Evolutionary conservation across 768 basidiomycete genomes (phyloP).

Genomic region (Xerocomellus dryophilus): DNA sequence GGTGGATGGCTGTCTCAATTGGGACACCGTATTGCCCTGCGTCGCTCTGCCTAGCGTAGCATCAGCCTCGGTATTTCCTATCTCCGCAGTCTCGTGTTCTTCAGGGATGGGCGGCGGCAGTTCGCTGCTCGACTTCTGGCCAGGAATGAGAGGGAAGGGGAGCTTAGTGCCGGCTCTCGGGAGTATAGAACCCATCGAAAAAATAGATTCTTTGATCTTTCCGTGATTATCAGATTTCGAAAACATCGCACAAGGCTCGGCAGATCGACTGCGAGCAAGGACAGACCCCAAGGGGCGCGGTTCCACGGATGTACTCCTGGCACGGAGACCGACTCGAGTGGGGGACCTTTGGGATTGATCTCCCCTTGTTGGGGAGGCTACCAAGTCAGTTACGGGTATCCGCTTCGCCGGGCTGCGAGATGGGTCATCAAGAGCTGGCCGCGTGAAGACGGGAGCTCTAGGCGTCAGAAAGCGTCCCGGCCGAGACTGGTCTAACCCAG

Average conservation of each 20-base stretch:
- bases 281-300: conserved; percentile 21
- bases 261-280: conserved; percentile 29
- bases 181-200: conserved; percentile 13
- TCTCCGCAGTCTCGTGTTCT: conserved; percentile 22
- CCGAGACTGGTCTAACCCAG: conserved; percentile 20
- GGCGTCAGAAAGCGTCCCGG: conserved; percentile 12
- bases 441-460: conserved; percentile 40
- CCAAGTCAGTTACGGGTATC: conserved; percentile 28
- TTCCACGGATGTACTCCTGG: conserved; percentile 37
- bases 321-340: conserved; percentile 16
- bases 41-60: conserved; percentile 14
- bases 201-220: conserved; percentile 20
- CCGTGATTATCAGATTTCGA: conserved; percentile 8
- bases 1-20: conserved; percentile 43
- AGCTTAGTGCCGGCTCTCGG: conserved; percentile 16
- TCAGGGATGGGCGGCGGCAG: conserved; percentile 34
- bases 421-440: conserved; percentile 37
- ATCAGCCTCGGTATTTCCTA: conserved; percentile 7
- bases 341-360: conserved; percentile 13
- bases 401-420: conserved; percentile 36
- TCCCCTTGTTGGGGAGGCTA: conserved; percentile 26
- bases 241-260: conserved; percentile 20
- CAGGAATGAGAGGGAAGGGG: conserved; percentile 29
- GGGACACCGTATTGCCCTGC: conserved; percentile 38
- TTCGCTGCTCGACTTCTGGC: conserved; percentile 18